Evolutionary conservation across 2,329 filamentous ascomycete species (phyloP).

Genomic region (Blastomyces silverae): DNA sequence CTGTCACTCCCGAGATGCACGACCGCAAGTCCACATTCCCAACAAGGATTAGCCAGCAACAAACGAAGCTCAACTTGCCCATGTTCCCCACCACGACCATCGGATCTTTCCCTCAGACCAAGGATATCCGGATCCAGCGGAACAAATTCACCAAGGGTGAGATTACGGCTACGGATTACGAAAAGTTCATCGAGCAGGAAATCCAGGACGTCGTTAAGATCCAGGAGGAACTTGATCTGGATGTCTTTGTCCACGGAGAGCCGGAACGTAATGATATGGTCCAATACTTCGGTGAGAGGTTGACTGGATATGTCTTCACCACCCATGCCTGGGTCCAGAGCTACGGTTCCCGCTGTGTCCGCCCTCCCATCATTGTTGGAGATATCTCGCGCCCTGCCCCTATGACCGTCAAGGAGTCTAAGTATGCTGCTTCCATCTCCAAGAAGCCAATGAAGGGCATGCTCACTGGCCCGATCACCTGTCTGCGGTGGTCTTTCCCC

Average conservation of each 20-base stretch:
- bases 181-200: slow-evolving; percentile 99
- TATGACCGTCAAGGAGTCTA: slow-evolving; percentile 99
- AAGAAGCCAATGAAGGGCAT: slow-evolving; percentile 99
- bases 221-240: slow-evolving; percentile 95
- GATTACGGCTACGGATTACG: slow-evolving; percentile 86
- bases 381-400: slow-evolving; percentile 94
- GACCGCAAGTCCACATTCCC: slow-evolving; percentile 89
- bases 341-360: slow-evolving; percentile 96
- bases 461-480: slow-evolving; percentile 98
- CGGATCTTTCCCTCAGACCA: slow-evolving; percentile 98
- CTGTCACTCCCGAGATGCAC: slow-evolving; percentile 78
- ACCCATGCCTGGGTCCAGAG: slow-evolving; percentile 98
- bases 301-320: slow-evolving; percentile 96
- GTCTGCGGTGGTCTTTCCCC: slow-evolving; percentile 98
- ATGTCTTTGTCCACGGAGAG: slow-evolving; percentile 97
- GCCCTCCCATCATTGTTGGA: slow-evolving; percentile 96
- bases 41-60: slow-evolving; percentile 75
- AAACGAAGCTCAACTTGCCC: slow-evolving; percentile 86
- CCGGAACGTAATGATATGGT: slow-evolving; percentile 99
- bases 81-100: slow-evolving; percentile 99
- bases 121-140: slow-evolving; percentile 92
- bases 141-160: slow-evolving; percentile 99
- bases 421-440: slow-evolving; percentile 92
- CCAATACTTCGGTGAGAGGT: slow-evolving; percentile 97
- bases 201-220: slow-evolving; percentile 91